Evolutionary conservation across 1,284 basidiomycete species (phyloP).

Genomic region (Apiotrichum sp.): DNA sequence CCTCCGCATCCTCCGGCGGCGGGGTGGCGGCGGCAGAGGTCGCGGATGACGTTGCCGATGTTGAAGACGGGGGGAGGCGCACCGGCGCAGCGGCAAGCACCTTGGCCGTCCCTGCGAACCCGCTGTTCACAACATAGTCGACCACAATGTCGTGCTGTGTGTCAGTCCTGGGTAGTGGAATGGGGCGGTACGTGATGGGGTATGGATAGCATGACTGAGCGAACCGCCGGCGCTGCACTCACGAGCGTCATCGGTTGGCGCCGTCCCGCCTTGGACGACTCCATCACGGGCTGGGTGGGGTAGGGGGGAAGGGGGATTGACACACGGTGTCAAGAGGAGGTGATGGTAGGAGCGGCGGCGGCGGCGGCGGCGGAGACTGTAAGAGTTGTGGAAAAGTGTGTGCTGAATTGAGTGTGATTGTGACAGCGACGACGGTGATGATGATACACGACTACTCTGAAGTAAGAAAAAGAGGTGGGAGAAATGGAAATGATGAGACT

Average conservation of each 20-base stretch:
- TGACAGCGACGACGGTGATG: too few species aligned
- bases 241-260: slow-evolving; percentile 5
- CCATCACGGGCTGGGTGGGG: background rate
- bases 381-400: too few species aligned
- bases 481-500: too few species aligned
- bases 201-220: too few species aligned
- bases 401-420: too few species aligned
- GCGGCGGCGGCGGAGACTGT: too few species aligned
- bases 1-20: slow-evolving; percentile 2
- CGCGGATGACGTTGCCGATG: background rate
- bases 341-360: too few species aligned
- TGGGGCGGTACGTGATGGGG: too few species aligned
- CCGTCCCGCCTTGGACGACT: background rate
- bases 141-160: slow-evolving; percentile 40
- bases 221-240: background rate
- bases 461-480: too few species aligned
- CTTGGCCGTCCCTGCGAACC: slow-evolving; percentile 33
- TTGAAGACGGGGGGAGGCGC: background rate
- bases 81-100: slow-evolving; percentile 13
- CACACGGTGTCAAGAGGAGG: too few species aligned
- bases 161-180: background rate
- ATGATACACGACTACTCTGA: too few species aligned
- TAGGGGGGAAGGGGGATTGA: background rate
- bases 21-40: slow-evolving; percentile 4
- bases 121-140: slow-evolving; percentile 38